phyloP scores from a whole-genome alignment of 2,329 filamentous ascomycete genomes.

The Penicillium verrucosum region DNA sequence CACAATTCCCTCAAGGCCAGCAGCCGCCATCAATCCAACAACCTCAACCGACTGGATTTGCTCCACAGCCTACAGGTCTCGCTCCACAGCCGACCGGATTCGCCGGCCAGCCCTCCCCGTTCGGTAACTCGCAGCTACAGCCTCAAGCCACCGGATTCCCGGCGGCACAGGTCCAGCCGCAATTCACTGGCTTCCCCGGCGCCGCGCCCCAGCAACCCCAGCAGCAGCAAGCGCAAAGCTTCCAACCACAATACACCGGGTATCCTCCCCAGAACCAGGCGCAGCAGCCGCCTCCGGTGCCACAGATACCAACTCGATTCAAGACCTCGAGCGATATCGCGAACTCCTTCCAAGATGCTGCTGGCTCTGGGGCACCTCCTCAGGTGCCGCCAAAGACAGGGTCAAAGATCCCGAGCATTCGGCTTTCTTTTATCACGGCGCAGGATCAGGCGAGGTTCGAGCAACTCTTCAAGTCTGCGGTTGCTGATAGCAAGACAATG shows the following conservation, averaged over 20 bases:
- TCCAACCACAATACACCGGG: conserved; percentile 58
- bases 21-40: conserved; percentile 55
- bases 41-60: conserved; percentile 51
- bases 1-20: conserved; percentile 40
- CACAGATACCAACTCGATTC: conserved; percentile 50
- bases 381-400: conserved; percentile 61
- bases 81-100: conserved; percentile 56
- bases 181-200: conserved; percentile 50
- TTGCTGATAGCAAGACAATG: conserved; percentile 78
- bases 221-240: conserved; percentile 43
- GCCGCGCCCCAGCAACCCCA: conserved; percentile 31
- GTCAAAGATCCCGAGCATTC: conserved; percentile 86
- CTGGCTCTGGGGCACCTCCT: conserved; percentile 47
- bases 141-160: conserved; percentile 68
- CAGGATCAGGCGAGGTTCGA: conserved; percentile 96
- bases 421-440: conserved; percentile 92
- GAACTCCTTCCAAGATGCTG: conserved; percentile 55
- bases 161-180: conserved; percentile 44
- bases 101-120: conserved; percentile 53
- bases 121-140: conserved; percentile 55
- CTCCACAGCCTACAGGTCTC: conserved; percentile 49
- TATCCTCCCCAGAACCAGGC: conserved; percentile 48
- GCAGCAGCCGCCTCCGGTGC: conserved; percentile 24
- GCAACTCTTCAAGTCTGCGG: conserved; percentile 93
- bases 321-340: conserved; percentile 65